Conservation (phyloP, 352 stramenopile species). For the Globisporangium uncinulatum region DNA sequence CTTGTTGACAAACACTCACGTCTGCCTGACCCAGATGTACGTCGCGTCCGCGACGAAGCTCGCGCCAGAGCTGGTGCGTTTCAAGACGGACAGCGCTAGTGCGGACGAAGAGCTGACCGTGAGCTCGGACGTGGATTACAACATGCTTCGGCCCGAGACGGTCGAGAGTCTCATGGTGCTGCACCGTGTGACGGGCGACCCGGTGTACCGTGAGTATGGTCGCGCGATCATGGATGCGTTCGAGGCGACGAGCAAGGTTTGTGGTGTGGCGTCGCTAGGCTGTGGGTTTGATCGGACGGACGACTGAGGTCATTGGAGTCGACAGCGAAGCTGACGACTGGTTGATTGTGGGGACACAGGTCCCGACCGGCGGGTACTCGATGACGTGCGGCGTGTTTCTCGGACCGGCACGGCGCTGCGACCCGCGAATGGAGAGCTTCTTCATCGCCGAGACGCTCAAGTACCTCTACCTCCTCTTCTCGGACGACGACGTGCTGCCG, state of each 20-base stretch:
- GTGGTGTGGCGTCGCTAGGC: too few species aligned
- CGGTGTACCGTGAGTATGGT: slow-evolving; percentile 72
- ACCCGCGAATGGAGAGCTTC: slow-evolving; percentile 76
- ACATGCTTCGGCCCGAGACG: slow-evolving; percentile 82
- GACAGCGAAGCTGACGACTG: too few species aligned
- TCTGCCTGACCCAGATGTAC: slow-evolving; percentile 54
- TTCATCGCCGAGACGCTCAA: slow-evolving; percentile 93
- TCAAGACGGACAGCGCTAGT: background rate
- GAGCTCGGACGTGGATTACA: slow-evolving; percentile 33
- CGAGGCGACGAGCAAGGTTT: slow-evolving; percentile 59
- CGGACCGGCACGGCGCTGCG: slow-evolving; percentile 16
- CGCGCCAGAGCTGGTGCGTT: slow-evolving; percentile 46
- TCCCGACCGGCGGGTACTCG: slow-evolving; percentile 53
- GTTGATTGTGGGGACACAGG: slow-evolving; percentile 11
- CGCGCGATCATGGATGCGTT: slow-evolving; percentile 77
- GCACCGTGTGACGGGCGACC: slow-evolving; percentile 77
- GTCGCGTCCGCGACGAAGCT: slow-evolving; percentile 43
- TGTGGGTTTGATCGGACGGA: too few species aligned
- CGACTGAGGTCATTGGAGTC: too few species aligned
- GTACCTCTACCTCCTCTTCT: slow-evolving; percentile 90
- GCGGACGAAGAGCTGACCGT: background rate
- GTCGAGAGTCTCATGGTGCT: slow-evolving; percentile 89
- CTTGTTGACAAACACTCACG: too few species aligned
- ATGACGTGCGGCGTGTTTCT: slow-evolving; percentile 47
- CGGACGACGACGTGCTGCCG: slow-evolving; percentile 52